phyloP scores from a whole-genome alignment of 1,284 basidiomycete genomes.

The Trametes versicolor region DNA sequence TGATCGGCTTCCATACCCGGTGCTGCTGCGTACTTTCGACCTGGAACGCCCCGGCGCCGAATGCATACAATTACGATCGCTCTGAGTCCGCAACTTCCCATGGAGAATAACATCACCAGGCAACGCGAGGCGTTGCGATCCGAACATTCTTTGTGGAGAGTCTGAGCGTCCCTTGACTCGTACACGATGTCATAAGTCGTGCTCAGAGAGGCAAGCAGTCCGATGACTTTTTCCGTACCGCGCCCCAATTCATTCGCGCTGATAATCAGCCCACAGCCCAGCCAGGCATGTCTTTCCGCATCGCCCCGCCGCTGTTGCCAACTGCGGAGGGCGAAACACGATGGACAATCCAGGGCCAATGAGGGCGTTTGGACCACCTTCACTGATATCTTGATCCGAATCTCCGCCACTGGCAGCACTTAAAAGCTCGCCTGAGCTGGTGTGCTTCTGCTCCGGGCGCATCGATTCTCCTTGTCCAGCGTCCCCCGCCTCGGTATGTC shows the following conservation, averaged over 20 bases:
- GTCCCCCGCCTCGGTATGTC: constrained; percentile 32
- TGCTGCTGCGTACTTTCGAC: neutral
- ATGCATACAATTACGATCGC: neutral
- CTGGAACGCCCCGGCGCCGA: constrained; percentile 1
- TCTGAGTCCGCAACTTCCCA: neutral
- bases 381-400: constrained; percentile 39
- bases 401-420: constrained; percentile 34
- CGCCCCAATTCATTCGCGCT: constrained; percentile 17
- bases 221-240: constrained; percentile 13
- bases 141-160: neutral
- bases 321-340: constrained; percentile 17
- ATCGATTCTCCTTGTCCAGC: constrained; percentile 35
- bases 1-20: constrained; percentile 18
- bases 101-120: neutral
- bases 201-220: constrained; percentile 17
- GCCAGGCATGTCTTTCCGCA: constrained; percentile 2
- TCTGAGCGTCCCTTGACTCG: neutral
- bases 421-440: constrained; percentile 29
- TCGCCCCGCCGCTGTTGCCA: constrained; percentile 14
- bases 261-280: constrained; percentile 16
- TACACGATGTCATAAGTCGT: constrained; percentile 5
- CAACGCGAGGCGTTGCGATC: neutral
- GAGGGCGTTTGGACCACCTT: constrained; percentile 15
- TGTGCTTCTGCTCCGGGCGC: constrained; percentile 26
- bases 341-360: constrained; percentile 12